Evolutionary conservation across 345 rosid species (phyloP), one percentile per base, ranked within the genome.

Genomic region (Arabidopsis suecica): DNA sequence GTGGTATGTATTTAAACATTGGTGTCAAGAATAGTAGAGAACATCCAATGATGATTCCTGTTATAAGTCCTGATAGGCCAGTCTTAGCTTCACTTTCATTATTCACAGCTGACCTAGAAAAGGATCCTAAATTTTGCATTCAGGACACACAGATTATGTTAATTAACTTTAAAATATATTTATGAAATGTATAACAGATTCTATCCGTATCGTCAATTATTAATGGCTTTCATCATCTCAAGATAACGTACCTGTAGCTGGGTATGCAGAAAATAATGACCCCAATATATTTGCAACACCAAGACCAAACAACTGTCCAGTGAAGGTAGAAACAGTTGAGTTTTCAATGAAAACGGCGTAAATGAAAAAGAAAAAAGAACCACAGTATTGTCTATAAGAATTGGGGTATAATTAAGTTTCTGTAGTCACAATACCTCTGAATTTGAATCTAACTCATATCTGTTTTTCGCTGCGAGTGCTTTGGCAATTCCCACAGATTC

Each of bases 401-500:
- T 13, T 58, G 10, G 61, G 28, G 7, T 30, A 20, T 20, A 20
- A 20, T 54, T 28, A 36, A 54, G 48, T 25, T 71, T 42, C 55
- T 45, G 12, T 28, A 49, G 38, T 61, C 75, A 75, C 42, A 68
- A 42, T 83, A 89, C 97, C 97, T 96, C 98, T 76, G 88, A 94
- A 85, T 88, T 96, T 67, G 99, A 89, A 79, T 96, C 98, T 84
- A 96, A 75, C 82, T 96, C 98, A 58, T 96, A 96, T 63, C 98
- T 94, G 65, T 93, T 93, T 83, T 89, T 96, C 25, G 98, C 97
- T 57, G 99, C 99, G 81, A 96, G 86, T 61, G 98, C 98, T 89
- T 96, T 96, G 74, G 99, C 98, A 75, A 96, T 96, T 49, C 99
- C 98, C 30, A 96, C 99, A 78, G 98, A 96, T 85, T 96, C 98